Evolutionary conservation across 306 rosid species (phyloP).

Genomic region (Cucumis melo): DNA sequence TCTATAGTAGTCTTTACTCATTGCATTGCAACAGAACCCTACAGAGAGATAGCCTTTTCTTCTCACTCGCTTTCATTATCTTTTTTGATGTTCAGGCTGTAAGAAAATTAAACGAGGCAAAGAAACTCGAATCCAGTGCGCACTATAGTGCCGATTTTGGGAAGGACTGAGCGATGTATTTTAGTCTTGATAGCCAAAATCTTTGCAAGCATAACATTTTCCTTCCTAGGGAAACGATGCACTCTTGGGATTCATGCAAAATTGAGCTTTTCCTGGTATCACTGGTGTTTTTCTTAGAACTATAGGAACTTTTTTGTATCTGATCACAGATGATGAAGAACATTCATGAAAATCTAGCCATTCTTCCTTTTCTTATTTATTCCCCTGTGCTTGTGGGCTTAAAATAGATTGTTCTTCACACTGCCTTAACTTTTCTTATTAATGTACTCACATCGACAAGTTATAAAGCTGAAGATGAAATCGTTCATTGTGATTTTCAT

Average conservation of each 20-base stretch:
- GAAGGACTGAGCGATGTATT: constrained; percentile 27
- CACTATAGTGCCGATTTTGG: constrained; percentile 81
- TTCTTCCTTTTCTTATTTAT: not conserved
- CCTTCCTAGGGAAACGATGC: not conserved
- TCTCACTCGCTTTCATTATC: not conserved
- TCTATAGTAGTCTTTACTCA: not conserved
- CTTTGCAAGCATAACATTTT: not conserved
- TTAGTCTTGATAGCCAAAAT: not conserved
- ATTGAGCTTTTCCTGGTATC: not conserved
- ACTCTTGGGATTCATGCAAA: not conserved
- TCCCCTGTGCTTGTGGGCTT: not conserved
- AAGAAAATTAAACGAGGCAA: constrained; percentile 51
- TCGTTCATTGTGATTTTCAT: not conserved
- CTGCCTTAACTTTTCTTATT: not conserved
- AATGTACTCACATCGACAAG: not conserved
- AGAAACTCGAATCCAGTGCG: constrained; percentile 76
- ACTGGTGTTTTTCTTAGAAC: not conserved
- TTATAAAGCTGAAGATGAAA: not conserved
- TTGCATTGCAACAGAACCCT: not conserved
- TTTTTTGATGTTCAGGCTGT: constrained; percentile 44
- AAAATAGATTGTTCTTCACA: not conserved
- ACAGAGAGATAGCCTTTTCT: not conserved
- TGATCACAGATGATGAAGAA: constrained; percentile 1
- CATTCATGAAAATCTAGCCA: not conserved
- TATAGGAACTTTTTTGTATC: not conserved